These are phyloP conservation scores for Sporothrix pseudoabietina DNA, from an alignment of 2,329 filamentous ascomycete species.

Conservation along the genomic window DNA sequence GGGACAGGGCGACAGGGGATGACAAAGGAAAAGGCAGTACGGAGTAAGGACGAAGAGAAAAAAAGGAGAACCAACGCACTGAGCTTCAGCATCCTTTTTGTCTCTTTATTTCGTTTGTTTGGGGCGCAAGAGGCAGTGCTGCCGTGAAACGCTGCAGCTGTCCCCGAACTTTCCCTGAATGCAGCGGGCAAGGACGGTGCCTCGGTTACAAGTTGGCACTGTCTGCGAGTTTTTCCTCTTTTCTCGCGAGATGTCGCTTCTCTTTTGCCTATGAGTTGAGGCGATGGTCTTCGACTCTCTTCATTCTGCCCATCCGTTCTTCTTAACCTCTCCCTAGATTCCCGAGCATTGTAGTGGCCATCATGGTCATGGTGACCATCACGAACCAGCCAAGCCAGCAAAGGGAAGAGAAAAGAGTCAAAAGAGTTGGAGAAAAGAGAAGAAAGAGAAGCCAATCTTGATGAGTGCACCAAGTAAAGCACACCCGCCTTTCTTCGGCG, in stretches of 20 bases:
- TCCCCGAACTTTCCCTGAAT: neutral
- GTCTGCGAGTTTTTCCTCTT: constrained; percentile 2
- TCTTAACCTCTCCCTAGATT: constrained; percentile 10
- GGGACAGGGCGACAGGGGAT: neutral
- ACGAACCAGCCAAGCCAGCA: neutral
- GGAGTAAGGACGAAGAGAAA: neutral
- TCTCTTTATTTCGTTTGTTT: neutral
- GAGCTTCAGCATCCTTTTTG: neutral
- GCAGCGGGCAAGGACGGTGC: neutral
- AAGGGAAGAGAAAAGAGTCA: neutral
- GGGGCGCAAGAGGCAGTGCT: constrained; percentile 22
- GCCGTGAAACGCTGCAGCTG: neutral
- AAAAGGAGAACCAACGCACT: neutral
- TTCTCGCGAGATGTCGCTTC: neutral
- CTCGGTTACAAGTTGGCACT: constrained; percentile 7
- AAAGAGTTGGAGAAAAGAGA: neutral
- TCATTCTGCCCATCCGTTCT: constrained; percentile 5
- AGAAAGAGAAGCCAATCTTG: neutral
- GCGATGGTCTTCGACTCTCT: neutral
- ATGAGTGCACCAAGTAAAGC: too few relatives aligned
- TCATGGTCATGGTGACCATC: neutral
- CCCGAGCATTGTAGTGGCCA: neutral
- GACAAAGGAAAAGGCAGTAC: neutral
- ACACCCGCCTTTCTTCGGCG: neutral
- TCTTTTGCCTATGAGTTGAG: neutral